These are phyloP conservation scores for Akebia trifoliata DNA, from an alignment of 164 flowering plant species.

Conservation along the genomic window DNA sequence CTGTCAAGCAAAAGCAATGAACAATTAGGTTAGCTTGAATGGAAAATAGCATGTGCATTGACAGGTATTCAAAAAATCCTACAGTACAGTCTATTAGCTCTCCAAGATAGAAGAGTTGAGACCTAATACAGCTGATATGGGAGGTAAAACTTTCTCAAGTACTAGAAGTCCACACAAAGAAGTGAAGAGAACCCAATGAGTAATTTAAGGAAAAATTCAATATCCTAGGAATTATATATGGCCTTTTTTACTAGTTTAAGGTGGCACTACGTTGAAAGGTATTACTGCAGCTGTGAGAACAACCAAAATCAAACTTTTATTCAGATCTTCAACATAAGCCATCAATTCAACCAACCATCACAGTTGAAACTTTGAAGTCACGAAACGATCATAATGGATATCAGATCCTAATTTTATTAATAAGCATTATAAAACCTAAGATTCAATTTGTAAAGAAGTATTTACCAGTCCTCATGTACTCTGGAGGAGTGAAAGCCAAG, in stretches of 20 bases:
- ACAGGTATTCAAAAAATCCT: background rate
- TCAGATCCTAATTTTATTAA: too few relatives aligned
- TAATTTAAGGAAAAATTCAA: background rate
- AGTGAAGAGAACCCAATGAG: background rate
- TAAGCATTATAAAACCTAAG: background rate
- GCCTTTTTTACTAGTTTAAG: too few relatives aligned
- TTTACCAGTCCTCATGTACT: constrained; percentile 56
- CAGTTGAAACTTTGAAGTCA: background rate
- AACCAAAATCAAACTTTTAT: background rate
- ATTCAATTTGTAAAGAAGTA: background rate
- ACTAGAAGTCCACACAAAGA: background rate
- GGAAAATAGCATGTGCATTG: background rate
- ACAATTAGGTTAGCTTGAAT: background rate
- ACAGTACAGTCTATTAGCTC: background rate
- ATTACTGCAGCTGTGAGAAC: too few relatives aligned
- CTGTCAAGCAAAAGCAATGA: constrained; percentile 39
- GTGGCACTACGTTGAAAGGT: too few relatives aligned
- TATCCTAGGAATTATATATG: background rate
- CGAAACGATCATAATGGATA: background rate
- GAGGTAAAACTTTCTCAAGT: too few relatives aligned
- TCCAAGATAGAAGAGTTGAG: too few relatives aligned
- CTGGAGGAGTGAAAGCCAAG: constrained; percentile 62
- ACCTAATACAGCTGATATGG: too few relatives aligned
- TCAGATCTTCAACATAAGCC: background rate
- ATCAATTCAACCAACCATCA: background rate